Percentiles rank a stretch among this genome's conserved stretches.
phyloP scores from a whole-genome alignment of 352 stramenopile genomes.

The Phytophthora foliorum region DNA sequence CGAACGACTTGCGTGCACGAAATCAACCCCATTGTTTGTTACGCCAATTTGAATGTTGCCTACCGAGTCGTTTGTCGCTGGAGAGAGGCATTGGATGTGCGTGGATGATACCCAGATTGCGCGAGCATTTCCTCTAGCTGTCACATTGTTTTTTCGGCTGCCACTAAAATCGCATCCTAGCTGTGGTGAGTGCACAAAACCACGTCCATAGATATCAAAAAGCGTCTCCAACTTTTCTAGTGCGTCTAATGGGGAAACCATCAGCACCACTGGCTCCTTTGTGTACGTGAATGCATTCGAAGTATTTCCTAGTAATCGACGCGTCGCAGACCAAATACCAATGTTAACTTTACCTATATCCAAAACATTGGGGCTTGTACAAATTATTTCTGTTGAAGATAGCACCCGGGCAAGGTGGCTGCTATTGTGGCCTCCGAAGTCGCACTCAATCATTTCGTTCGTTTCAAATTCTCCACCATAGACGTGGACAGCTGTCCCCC shows the following conservation, averaged over 20 bases:
- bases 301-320: constrained; percentile 35
- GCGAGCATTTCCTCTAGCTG: neutral
- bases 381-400: constrained; percentile 55
- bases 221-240: constrained; percentile 56
- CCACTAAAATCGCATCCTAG: constrained; percentile 59
- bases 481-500: constrained; percentile 74
- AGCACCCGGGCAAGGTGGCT: constrained; percentile 39
- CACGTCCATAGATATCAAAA: constrained; percentile 70
- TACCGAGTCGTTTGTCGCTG: constrained; percentile 30
- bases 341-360: constrained; percentile 39
- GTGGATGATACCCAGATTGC: constrained; percentile 60
- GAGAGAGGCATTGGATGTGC: constrained; percentile 61
- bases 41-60: constrained; percentile 43
- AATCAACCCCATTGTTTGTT: constrained; percentile 65
- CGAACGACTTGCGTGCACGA: constrained; percentile 24
- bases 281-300: constrained; percentile 56
- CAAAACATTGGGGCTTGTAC: constrained; percentile 40
- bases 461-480: constrained; percentile 57
- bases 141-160: neutral
- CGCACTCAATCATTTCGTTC: constrained; percentile 56
- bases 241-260: constrained; percentile 47
- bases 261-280: constrained; percentile 44
- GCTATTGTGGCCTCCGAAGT: constrained; percentile 46
- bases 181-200: constrained; percentile 56
- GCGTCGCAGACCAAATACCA: constrained; percentile 33